Evolutionary conservation across 257 asterid genomes (phyloP).

Genomic region (Echites panduratus): DNA sequence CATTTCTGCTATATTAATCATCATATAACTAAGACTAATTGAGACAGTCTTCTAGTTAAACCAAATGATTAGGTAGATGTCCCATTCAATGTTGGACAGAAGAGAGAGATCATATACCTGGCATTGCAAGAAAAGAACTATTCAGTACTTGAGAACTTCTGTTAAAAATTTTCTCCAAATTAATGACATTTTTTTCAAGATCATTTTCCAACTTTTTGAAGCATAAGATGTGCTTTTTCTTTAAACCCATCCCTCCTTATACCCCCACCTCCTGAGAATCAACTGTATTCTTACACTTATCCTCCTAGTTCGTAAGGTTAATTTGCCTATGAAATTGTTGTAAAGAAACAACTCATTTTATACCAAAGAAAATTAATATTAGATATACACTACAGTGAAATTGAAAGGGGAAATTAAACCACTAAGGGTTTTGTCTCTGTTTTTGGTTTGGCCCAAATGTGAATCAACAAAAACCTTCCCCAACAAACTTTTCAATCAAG

Average conservation of each 20-base stretch:
- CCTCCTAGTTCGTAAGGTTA: no score
- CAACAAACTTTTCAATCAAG: not conserved
- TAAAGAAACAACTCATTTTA: not conserved
- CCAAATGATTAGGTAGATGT: conserved; percentile 13
- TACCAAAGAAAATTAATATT: no score
- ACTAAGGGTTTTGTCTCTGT: not conserved
- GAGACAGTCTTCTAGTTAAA: not conserved
- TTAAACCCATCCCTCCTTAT: no score
- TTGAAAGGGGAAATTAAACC: no score
- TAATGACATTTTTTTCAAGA: not conserved
- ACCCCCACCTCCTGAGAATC: no score
- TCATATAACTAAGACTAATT: conserved; percentile 4
- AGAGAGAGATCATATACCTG: not conserved
- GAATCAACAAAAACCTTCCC: not conserved
- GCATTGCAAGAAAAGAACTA: conserved; percentile 1
- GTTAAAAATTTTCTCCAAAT: no score
- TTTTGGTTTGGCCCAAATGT: not conserved
- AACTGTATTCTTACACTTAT: no score
- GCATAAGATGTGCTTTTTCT: no score
- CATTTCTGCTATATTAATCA: conserved; percentile 13
- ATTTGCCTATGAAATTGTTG: not conserved
- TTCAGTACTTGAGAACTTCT: not conserved
- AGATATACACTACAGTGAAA: no score
- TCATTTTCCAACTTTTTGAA: no score
- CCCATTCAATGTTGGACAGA: conserved; percentile 11